Evolutionary conservation across 306 rosid genomes (phyloP).

Genomic region (Urtica urens): DNA sequence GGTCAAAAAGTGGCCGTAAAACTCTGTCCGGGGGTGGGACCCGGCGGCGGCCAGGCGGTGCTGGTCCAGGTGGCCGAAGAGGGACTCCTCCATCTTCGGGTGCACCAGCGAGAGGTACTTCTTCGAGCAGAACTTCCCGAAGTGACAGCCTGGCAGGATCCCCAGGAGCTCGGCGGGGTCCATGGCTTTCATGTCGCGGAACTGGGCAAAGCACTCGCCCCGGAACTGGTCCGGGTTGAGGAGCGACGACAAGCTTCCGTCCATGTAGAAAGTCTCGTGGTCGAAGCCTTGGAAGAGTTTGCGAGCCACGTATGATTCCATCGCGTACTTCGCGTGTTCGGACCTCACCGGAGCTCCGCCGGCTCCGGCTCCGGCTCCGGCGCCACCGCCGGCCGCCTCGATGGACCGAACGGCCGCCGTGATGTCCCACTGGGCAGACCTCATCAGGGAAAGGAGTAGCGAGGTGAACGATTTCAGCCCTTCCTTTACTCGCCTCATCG

Average conservation of each 20-base stretch:
- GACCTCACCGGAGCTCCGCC: conserved; percentile 27
- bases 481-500: conserved; percentile 70
- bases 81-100: conserved; percentile 95
- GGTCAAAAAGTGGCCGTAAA: conserved; percentile 58
- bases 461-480: conserved; percentile 73
- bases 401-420: conserved; percentile 89
- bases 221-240: conserved; percentile 83
- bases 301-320: conserved; percentile 67
- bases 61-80: conserved; percentile 86
- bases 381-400: conserved; percentile 56
- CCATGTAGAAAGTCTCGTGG: conserved; percentile 94
- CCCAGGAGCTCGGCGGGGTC: conserved; percentile 88
- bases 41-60: conserved; percentile 54
- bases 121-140: conserved; percentile 82
- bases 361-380: conserved; percentile 13
- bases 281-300: conserved; percentile 84
- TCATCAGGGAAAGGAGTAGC: conserved; percentile 73
- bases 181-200: conserved; percentile 82
- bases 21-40: conserved; percentile 71
- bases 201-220: conserved; percentile 74
- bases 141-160: conserved; percentile 69
- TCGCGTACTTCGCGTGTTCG: conserved; percentile 77
- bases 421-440: conserved; percentile 90
- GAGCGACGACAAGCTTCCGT: conserved; percentile 84
- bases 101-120: conserved; percentile 83